A percentile compares a stretch with the other conserved stretches of the same genome.
Evolutionary conservation across 768 basidiomycete genomes (phyloP).

Genomic region (Cantharellus cinnabarinus): DNA sequence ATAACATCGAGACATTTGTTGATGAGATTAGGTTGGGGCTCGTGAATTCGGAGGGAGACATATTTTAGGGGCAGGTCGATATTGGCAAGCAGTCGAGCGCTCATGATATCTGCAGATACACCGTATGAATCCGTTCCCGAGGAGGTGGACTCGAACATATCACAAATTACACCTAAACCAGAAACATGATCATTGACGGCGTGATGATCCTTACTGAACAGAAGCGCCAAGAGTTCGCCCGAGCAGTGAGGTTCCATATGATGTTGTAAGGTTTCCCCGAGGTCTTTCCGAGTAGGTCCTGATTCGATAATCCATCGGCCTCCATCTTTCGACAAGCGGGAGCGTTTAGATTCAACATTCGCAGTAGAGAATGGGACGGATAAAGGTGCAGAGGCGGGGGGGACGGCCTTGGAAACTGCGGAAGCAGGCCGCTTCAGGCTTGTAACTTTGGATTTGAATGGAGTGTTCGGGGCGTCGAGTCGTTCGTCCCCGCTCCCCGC

Average conservation of each 20-base stretch:
- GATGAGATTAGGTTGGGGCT: slow-evolving; percentile 75
- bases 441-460: neutral
- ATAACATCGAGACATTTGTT: slow-evolving; percentile 78
- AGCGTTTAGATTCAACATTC: slow-evolving; percentile 42
- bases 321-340: slow-evolving; percentile 51
- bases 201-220: slow-evolving; percentile 93
- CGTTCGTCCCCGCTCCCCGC: slow-evolving; percentile 21
- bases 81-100: slow-evolving; percentile 57
- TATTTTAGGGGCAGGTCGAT: slow-evolving; percentile 89
- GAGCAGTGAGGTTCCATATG: slow-evolving; percentile 83
- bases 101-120: slow-evolving; percentile 26
- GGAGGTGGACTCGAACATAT: slow-evolving; percentile 45
- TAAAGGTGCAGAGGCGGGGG: slow-evolving; percentile 18
- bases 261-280: slow-evolving; percentile 62
- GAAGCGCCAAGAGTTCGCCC: slow-evolving; percentile 46
- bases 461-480: slow-evolving; percentile 8
- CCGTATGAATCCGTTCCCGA: slow-evolving; percentile 35
- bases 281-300: slow-evolving; percentile 65
- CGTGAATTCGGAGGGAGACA: slow-evolving; percentile 70
- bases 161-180: slow-evolving; percentile 53
- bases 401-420: slow-evolving; percentile 16
- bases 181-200: slow-evolving; percentile 79
- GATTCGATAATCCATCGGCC: slow-evolving; percentile 73
- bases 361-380: slow-evolving; percentile 28
- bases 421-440: slow-evolving; percentile 21